Percentiles rank a stretch among this genome's conserved stretches.
Conservation (phyloP, 164 flowering plant species). For the Aristolochia contorta region DNA sequence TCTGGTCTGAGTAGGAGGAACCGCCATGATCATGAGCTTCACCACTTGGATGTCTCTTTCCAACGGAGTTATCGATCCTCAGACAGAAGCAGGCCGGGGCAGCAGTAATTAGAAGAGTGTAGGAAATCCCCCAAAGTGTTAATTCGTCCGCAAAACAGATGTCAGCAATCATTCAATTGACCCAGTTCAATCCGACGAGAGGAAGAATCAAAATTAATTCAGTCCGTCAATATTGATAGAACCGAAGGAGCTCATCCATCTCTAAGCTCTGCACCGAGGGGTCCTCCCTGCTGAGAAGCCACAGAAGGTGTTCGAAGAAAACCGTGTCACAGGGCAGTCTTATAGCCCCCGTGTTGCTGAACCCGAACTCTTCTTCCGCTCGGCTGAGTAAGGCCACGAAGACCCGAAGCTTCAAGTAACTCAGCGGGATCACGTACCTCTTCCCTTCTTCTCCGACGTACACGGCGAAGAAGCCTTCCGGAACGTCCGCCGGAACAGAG, state of each 20-base stretch:
- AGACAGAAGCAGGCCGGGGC: no score
- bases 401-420: conserved; percentile 2
- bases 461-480: conserved; percentile 11
- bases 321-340: conserved; percentile 11
- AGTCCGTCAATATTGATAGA: no score
- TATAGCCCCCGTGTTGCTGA: conserved; percentile 5
- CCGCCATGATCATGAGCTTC: no score
- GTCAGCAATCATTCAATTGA: no score
- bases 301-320: conserved; percentile 16
- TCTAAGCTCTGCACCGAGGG: conserved; percentile 8
- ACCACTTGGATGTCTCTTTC: no score
- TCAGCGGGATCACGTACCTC: conserved; percentile 13
- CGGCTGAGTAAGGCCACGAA: conserved; percentile 1
- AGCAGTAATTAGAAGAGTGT: no score
- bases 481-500: conserved; percentile 7
- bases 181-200: no score
- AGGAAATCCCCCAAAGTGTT: no score
- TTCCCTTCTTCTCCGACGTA: conserved; percentile 9
- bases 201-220: no score
- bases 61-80: no score
- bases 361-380: conserved; percentile 14
- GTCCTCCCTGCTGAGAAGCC: conserved; percentile 9
- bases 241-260: conserved; percentile 1
- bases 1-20: no score
- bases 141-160: no score